Evolutionary conservation across 148 eudicot species (phyloP).

Genomic region (Salicornia ramosissima): DNA sequence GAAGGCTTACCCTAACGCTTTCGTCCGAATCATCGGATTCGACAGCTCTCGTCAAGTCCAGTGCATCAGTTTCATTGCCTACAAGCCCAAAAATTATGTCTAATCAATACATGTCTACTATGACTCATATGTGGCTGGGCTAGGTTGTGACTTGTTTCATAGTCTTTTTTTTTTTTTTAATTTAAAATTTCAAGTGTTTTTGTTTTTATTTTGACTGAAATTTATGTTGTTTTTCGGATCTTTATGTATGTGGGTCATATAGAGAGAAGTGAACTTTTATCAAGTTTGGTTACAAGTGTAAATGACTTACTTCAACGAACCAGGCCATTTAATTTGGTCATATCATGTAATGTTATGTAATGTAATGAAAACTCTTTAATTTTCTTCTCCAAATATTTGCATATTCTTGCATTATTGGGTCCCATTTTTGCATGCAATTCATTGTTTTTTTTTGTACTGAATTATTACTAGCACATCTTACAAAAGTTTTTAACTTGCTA

Average conservation of each 20-base stretch:
- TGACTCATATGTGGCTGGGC: background rate
- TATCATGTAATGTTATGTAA: background rate
- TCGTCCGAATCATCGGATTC: slow-evolving; percentile 49
- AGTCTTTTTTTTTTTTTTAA: background rate
- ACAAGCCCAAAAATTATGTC: slow-evolving; percentile 28
- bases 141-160: background rate
- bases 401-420: no score
- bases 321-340: background rate
- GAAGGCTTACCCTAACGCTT: slow-evolving; percentile 45
- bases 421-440: no score
- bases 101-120: background rate
- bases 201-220: background rate
- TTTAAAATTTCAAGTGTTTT: background rate
- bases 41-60: slow-evolving; percentile 52
- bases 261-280: background rate
- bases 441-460: no score
- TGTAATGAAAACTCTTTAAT: no score
- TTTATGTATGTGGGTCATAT: background rate
- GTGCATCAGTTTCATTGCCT: slow-evolving; percentile 55
- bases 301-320: background rate
- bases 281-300: background rate
- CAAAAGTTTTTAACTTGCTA: no score
- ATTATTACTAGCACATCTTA: no score
- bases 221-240: background rate
- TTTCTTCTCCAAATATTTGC: no score